Evolutionary conservation across 2,329 filamentous ascomycete species (phyloP), one percentile per base, ranked within the genome.

Genomic region (Fusarium citri): DNA sequence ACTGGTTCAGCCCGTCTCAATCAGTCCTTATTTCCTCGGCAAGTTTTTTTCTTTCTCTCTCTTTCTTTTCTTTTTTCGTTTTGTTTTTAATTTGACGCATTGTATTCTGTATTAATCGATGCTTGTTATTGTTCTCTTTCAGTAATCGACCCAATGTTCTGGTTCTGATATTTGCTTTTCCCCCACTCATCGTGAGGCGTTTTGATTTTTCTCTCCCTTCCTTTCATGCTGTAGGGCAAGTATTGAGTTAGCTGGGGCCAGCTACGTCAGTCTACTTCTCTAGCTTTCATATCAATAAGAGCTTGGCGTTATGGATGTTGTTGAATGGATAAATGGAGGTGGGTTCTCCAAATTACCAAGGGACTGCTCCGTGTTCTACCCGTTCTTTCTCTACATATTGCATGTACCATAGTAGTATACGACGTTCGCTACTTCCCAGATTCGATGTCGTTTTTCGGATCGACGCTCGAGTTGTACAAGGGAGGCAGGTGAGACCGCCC

Each of bases 401-500:
- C 37, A 55, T 18, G 22, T 30, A 54, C 9, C 8, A 14, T 12
- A 37, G 30, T 12, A 37, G 34, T 25, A 23, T 25, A 42, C 26
- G 40, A 9, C 28, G 31, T 15, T 37, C 6, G 49, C 22, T 40
- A 16, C 41, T 34, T 54, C 58, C 56, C 47, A 48, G 25, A 37
- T 37, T 37, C 37, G 48, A 42, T 34, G 55, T 63, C 20, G 34
- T 63, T 49, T 49, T 58, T 42, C 46, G 18, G 66, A 67, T 69
- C 62, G 62, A 67, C 66, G 45, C 50, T 55, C 31, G 30, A 58
- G 63, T 68, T 71, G 45, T 47, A 64, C 63, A 42, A 68, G 53
- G 56, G 30, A 70, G 67, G 67, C 62, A 70, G 63, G 67, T 70
- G 53, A 54, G 42, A 54, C 46, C 49, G 54, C 55, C 55, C 31